Evolutionary conservation across 768 basidiomycete species (phyloP).

Genomic region (Austroboletus festivus): DNA sequence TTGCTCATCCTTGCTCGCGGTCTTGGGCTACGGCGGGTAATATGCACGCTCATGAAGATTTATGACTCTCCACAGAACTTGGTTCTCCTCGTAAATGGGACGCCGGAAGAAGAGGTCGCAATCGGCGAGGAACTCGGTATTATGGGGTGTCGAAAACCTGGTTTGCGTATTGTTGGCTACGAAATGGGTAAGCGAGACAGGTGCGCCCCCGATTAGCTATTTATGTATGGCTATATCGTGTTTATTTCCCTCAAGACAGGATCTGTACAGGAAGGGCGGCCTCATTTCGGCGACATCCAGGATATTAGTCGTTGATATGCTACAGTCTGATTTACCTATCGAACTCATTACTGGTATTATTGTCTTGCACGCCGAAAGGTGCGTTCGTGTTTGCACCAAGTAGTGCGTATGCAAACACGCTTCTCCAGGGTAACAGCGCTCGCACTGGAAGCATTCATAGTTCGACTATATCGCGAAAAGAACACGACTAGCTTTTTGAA

Average conservation of each 20-base stretch:
- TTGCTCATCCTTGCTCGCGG: conserved; percentile 84
- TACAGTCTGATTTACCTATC: conserved; percentile 80
- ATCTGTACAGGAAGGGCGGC: conserved; percentile 84
- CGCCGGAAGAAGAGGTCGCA: conserved; percentile 82
- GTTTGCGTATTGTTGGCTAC: conserved; percentile 76
- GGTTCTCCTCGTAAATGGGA: conserved; percentile 80
- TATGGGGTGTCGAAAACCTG: conserved; percentile 87
- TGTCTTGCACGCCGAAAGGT: conserved; percentile 91
- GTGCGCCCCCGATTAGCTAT: conserved; percentile 39
- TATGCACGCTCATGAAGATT: conserved; percentile 88
- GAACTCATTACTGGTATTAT: conserved; percentile 87
- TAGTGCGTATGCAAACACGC: background rate
- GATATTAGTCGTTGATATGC: conserved; percentile 93
- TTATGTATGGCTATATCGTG: background rate
- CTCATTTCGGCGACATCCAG: conserved; percentile 90
- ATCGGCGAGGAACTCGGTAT: conserved; percentile 91
- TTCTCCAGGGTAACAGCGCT: conserved; percentile 73
- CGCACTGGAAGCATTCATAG: conserved; percentile 88
- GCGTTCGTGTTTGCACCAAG: conserved; percentile 11
- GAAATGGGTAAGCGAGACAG: conserved; percentile 79
- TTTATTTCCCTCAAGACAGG: conserved; percentile 51
- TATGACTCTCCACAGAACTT: conserved; percentile 85
- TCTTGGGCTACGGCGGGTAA: conserved; percentile 76
- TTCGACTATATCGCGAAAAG: conserved; percentile 84
- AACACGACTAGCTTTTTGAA: conserved; percentile 92